Conservation (phyloP, 2,329 filamentous ascomycete genomes). For the Penicillium vulpinum region DNA sequence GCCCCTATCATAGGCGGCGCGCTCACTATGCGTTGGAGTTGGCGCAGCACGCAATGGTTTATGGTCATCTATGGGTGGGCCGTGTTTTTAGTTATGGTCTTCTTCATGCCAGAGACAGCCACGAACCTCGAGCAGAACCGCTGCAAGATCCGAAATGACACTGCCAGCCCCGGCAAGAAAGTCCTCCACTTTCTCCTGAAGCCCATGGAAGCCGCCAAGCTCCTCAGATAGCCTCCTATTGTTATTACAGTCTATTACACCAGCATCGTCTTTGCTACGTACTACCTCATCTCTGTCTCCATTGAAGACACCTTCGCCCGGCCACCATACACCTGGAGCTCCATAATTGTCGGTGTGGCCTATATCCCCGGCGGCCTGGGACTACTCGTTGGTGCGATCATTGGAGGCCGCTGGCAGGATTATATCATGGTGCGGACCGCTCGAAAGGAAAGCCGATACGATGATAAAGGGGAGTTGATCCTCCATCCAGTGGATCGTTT, state of each 20-base stretch:
- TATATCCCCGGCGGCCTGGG: neutral
- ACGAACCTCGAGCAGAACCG: neutral
- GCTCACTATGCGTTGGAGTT: neutral
- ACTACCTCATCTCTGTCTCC: neutral
- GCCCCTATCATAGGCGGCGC: neutral
- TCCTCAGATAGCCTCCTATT: neutral
- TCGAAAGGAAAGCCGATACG: neutral
- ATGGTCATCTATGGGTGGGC: neutral
- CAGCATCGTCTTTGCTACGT: neutral
- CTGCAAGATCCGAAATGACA: neutral
- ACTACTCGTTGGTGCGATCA: neutral
- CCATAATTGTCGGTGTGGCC: neutral
- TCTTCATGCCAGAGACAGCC: neutral
- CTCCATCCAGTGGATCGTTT: neutral
- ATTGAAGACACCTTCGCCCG: neutral
- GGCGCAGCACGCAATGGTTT: neutral
- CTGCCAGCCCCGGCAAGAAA: neutral
- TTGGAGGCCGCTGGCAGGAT: neutral
- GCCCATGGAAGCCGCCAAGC: neutral
- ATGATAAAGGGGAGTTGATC: neutral
- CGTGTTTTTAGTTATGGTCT: neutral
- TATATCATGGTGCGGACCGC: slow-evolving; percentile 1
- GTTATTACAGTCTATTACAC: neutral
- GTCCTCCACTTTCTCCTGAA: neutral
- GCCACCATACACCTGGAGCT: neutral